Evolutionary conservation across 805 yeast species (phyloP).

Genomic region (Kuraishia hungarica): DNA sequence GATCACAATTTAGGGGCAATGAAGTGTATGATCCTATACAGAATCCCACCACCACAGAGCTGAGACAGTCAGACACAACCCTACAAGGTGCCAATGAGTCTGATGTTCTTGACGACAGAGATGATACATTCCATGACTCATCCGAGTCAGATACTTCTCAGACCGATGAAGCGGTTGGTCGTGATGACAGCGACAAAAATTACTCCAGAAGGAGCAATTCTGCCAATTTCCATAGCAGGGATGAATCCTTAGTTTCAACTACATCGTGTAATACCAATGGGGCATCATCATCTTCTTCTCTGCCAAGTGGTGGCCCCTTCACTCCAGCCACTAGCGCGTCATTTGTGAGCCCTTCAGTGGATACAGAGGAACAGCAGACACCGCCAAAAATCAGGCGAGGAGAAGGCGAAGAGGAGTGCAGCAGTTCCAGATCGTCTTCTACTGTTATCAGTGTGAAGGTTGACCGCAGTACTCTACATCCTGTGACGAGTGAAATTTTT

Average conservation of each 20-base stretch:
- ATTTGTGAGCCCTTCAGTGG: not conserved
- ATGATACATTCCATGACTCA: not conserved
- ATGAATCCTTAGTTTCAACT: not conserved
- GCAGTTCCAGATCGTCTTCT: not conserved
- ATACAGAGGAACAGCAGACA: not conserved
- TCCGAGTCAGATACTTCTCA: not conserved
- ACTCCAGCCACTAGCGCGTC: slow-evolving; percentile 3
- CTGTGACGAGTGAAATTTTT: slow-evolving; percentile 44
- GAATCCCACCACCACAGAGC: not conserved
- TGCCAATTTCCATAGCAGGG: not conserved
- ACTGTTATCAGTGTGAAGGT: not conserved
- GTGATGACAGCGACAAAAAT: not conserved
- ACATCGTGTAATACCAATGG: not conserved
- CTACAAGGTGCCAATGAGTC: not conserved
- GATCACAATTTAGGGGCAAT: not conserved
- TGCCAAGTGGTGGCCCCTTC: not conserved
- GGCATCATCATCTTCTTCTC: not conserved
- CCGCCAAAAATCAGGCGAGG: not conserved
- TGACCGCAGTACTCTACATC: slow-evolving; percentile 21
- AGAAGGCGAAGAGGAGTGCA: not conserved
- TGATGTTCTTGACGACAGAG: not conserved
- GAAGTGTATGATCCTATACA: not conserved
- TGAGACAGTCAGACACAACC: not conserved
- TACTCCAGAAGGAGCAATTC: not conserved
- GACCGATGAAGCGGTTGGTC: not conserved